Base-by-base conservation (phyloP, 805 yeast genomes). In the Ogataea nitratoaversa region DNA sequence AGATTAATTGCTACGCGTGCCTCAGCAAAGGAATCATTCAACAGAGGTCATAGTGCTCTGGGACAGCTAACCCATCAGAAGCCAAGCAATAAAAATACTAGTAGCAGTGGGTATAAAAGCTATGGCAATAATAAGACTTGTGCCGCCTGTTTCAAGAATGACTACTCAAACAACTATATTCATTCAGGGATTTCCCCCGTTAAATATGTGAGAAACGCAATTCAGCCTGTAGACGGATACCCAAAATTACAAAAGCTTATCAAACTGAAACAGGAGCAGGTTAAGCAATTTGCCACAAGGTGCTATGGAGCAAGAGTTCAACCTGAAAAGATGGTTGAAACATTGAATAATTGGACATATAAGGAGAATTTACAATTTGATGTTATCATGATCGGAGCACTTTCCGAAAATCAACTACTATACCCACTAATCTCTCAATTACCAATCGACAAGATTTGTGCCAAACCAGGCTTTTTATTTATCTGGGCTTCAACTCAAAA, bases 321-420 rank as follows among this genome's bases (percentile, higher is more conserved):
- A 13, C 66, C 74, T 5, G 71, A 72, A 24, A 65, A 74, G 38
- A 79, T 88, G 60, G 67, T 78, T 6, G 72, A 74, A 1, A 71
- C 74, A 0, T 64, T 90, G 42, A 71, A 75, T 42, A 55, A 60
- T 17, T 84, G 95, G 95, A 76, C 78, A 24, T 59, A 63, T 14
- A 66, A 66, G 16, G 76, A 79, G 41, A 70, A 73, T 7, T 54
- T 85, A 29, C 77, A 76, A 44, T 91, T 90, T 60, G 96, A 90
- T 57, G 95, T 88, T 9, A 84, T 91, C 12, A 87, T 91, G 95
- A 78, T 90, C 40, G 95, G 95, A 1, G 91, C 93, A 3, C 67
- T 91, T 37, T 75, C 83, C 1, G 90, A 84, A 48, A 79, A 83
- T 53, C 89, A 81, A 53, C 72, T 84, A 40, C 66, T 84, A 16